phyloP scores from a whole-genome alignment of 371 early-diverging fungal genomes.

The Rhizomucor pusillus region DNA sequence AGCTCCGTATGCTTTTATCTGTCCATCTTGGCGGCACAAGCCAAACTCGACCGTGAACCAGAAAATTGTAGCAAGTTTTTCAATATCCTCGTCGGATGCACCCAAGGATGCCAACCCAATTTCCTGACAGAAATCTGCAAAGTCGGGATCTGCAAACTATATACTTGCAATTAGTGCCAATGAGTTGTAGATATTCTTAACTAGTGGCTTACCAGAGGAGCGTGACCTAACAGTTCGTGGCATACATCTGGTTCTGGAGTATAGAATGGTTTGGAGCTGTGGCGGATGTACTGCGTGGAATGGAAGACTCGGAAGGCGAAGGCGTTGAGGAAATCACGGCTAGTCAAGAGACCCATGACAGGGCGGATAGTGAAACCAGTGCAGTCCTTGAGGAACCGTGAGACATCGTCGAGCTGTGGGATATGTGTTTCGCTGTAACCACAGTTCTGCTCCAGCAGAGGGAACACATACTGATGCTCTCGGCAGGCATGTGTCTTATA shows the following conservation, averaged over 20 bases:
- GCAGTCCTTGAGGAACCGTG: constrained; percentile 93
- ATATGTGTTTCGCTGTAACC: constrained; percentile 83
- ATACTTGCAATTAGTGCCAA: constrained; percentile 1
- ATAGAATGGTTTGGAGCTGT: constrained; percentile 87
- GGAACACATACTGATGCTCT: constrained; percentile 90
- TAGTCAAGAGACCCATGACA: constrained; percentile 92
- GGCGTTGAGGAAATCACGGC: constrained; percentile 95
- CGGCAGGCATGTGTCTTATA: constrained; percentile 89
- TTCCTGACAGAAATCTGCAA: constrained; percentile 95
- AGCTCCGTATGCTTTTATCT: constrained; percentile 91
- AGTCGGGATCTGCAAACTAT: constrained; percentile 92
- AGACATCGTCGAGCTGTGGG: constrained; percentile 90
- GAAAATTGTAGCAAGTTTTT: constrained; percentile 88
- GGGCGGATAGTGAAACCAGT: constrained; percentile 96
- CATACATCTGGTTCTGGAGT: constrained; percentile 95
- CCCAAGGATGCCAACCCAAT: constrained; percentile 95
- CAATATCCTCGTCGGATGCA: constrained; percentile 89
- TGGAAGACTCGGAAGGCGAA: constrained; percentile 97
- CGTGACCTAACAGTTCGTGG: constrained; percentile 84
- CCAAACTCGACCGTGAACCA: constrained; percentile 98
- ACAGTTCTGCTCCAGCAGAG: constrained; percentile 90
- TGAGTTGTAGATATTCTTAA: no score
- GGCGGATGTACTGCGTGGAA: constrained; percentile 96
- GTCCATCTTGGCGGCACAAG: constrained; percentile 79
- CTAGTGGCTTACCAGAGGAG: constrained; percentile 50